Percentiles rank a stretch among this genome's conserved stretches.
phyloP scores from a whole-genome alignment of 495 filamentous ascomycete species.

The Neurospora tetrasperma region DNA sequence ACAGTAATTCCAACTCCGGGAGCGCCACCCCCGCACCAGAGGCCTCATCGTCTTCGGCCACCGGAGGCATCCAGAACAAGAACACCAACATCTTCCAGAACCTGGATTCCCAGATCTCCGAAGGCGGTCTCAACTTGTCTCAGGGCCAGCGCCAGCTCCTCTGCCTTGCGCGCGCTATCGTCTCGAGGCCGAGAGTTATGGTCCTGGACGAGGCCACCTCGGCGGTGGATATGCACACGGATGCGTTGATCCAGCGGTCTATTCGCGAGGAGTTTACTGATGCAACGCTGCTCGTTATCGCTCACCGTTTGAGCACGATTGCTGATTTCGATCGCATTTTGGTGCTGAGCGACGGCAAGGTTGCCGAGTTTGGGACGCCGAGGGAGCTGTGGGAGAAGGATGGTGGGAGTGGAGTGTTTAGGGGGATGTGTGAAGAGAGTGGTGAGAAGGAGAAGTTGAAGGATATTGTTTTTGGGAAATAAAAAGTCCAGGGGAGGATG shows the following conservation, averaged over 20 bases:
- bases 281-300: slow-evolving; percentile 78
- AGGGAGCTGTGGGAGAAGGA: slow-evolving; percentile 51
- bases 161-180: slow-evolving; percentile 79
- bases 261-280: slow-evolving; percentile 72
- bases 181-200: slow-evolving; percentile 70
- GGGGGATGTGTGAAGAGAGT: slow-evolving; percentile 64
- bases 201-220: slow-evolving; percentile 86
- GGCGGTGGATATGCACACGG: slow-evolving; percentile 80
- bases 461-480: slow-evolving; percentile 39
- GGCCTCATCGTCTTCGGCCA: slow-evolving; percentile 6
- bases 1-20: slow-evolving; percentile 25
- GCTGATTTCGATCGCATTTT: slow-evolving; percentile 79
- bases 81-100: slow-evolving; percentile 55
- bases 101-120: slow-evolving; percentile 53
- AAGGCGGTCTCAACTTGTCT: slow-evolving; percentile 71
- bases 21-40: slow-evolving; percentile 16
- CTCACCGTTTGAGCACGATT: slow-evolving; percentile 78
- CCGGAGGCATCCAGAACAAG: slow-evolving; percentile 20
- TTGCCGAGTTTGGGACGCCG: slow-evolving; percentile 65
- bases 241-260: slow-evolving; percentile 68
- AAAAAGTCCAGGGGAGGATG: neutral
- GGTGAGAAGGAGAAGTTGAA: slow-evolving; percentile 56
- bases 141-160: slow-evolving; percentile 86
- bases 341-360: slow-evolving; percentile 65
- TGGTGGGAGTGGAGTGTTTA: slow-evolving; percentile 48